These are phyloP conservation scores for Eucommia ulmoides DNA, from an alignment of 257 asterid species.

Conservation along the genomic window DNA sequence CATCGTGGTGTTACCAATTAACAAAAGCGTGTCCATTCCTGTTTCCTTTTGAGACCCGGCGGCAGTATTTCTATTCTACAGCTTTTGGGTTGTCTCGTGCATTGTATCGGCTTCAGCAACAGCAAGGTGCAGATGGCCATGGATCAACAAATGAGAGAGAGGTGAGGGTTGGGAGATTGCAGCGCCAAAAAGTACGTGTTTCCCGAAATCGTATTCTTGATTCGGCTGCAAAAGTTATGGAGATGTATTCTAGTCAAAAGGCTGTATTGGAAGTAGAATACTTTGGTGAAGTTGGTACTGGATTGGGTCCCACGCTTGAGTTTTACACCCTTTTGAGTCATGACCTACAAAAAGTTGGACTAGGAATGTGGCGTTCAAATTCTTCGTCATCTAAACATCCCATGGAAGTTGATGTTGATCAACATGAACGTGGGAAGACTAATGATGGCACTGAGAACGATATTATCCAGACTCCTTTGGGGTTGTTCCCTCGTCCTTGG, in stretches of 20 bases:
- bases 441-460: slow-evolving; percentile 24
- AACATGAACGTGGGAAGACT: slow-evolving; percentile 15
- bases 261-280: slow-evolving; percentile 98
- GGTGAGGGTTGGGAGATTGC: slow-evolving; percentile 75
- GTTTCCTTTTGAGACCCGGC: slow-evolving; percentile 96
- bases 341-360: slow-evolving; percentile 75
- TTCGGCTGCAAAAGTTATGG: slow-evolving; percentile 98
- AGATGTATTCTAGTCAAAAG: slow-evolving; percentile 94
- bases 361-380: slow-evolving; percentile 84
- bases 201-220: slow-evolving; percentile 84
- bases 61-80: slow-evolving; percentile 95
- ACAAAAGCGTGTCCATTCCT: slow-evolving; percentile 96
- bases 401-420: slow-evolving; percentile 45
- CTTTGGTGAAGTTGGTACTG: slow-evolving; percentile 99
- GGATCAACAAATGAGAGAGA: slow-evolving; percentile 74
- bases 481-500: slow-evolving; percentile 95
- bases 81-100: slow-evolving; percentile 98
- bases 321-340: slow-evolving; percentile 92
- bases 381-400: slow-evolving; percentile 25
- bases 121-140: slow-evolving; percentile 91
- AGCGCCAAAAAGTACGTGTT: slow-evolving; percentile 97
- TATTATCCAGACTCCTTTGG: slow-evolving; percentile 70
- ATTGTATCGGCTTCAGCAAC: slow-evolving; percentile 86
- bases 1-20: slow-evolving; percentile 97
- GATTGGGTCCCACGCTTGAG: slow-evolving; percentile 96